Base-by-base conservation (phyloP, 73 alveolate species). In the Paramecium pentaurelia region DNA sequence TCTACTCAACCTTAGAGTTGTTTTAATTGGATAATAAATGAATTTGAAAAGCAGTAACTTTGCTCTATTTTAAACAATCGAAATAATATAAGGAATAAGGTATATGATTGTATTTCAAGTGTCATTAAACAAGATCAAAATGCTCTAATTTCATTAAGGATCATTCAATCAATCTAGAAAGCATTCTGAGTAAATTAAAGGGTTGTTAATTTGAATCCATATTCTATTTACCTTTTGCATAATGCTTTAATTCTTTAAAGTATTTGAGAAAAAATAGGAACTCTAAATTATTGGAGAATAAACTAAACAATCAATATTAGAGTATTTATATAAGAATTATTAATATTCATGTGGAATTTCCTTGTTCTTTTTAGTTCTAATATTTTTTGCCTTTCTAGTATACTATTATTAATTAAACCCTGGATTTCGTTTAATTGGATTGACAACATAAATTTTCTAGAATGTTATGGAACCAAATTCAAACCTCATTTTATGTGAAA, bases 381-480 rank as follows among this genome's bases (percentile, higher is more conserved):
- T 45, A 25, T 77, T 80, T 16, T 51, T 80, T 6, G 75, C 77
- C 34, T 80, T 80, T 49, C 38, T 80, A 20, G 77, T 45, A 16
- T 16, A 80, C 32, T 45, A 44, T 80, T 80, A 80, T 80, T 42
- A 80, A 49, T 32, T 18, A 18, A 18, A 73, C 18, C 3, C 27
- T 32, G 25, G 36, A 28, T 28, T 54, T n/a, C 70, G 14, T 45
- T 80, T 77, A 4, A 22, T 80, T 7, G 91, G 91, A 45, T 27
- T 42, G 36, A 16, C 91, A 0, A 80, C 91, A 7, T 80, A 80
- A 80, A 49, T 45, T 80, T 80, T 49, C 14, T 80, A 44, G 71
- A 80, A 22, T 80, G 45, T 49, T 80, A 80, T 80, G 91, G 91
- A 42, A 45, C 75, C 25, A 45, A 44, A 47, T 80, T 80, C 37